Percentiles rank a stretch among this genome's conserved stretches.
Evolutionary conservation across 495 filamentous ascomycete species (phyloP).

Genomic region (Annulohypoxylon bovei): DNA sequence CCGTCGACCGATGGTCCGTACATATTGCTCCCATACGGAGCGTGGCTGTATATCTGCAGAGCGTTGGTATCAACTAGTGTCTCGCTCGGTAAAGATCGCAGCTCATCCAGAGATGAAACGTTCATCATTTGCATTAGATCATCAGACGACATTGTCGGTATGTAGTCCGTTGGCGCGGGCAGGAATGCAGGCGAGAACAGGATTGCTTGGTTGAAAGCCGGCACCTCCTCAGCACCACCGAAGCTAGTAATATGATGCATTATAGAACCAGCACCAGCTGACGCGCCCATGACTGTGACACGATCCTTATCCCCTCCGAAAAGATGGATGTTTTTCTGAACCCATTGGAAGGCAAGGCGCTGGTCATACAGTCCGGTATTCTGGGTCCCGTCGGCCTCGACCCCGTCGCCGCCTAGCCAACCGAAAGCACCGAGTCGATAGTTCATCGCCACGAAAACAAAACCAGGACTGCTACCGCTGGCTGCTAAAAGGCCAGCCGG

Average conservation of each 20-base stretch:
- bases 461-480: conserved; percentile 2
- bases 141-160: neutral
- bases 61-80: conserved; percentile 61
- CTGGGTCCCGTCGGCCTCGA: conserved; percentile 57
- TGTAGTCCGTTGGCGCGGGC: neutral
- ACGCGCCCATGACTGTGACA: conserved; percentile 64
- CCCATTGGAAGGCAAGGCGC: conserved; percentile 63
- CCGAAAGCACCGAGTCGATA: conserved; percentile 72
- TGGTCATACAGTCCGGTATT: conserved; percentile 63
- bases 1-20: conserved; percentile 70
- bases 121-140: conserved; percentile 7
- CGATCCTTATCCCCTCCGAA: conserved; percentile 62
- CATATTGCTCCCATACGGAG: conserved; percentile 59
- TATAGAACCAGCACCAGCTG: conserved; percentile 36
- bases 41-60: conserved; percentile 53
- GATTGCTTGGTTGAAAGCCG: conserved; percentile 45
- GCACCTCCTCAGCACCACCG: conserved; percentile 47
- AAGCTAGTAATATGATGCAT: conserved; percentile 13
- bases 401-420: conserved; percentile 60
- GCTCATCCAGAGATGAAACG: neutral
- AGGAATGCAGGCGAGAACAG: conserved; percentile 33
- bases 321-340: conserved; percentile 60
- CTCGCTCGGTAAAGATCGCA: conserved; percentile 6
- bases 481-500: conserved; percentile 5
- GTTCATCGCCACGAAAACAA: conserved; percentile 68